Evolutionary conservation across 768 basidiomycete species (phyloP).

Genomic region (Paxillus involutus): DNA sequence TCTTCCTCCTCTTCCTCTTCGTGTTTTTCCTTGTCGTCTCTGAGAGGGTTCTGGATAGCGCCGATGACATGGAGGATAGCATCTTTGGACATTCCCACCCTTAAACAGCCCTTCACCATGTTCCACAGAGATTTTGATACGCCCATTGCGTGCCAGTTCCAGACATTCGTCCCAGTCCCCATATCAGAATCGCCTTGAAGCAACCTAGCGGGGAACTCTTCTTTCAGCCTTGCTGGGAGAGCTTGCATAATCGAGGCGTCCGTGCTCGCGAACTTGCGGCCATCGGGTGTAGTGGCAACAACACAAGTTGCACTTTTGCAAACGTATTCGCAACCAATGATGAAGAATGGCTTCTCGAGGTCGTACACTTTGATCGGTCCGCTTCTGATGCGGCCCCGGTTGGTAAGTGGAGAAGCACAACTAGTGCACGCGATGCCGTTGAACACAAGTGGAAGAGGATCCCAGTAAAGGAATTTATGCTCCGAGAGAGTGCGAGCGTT

Average conservation of each 20-base stretch:
- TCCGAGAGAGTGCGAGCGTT: constrained; percentile 69
- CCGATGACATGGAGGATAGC: constrained; percentile 58
- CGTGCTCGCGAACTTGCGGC: constrained; percentile 68
- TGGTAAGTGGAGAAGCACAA: constrained; percentile 58
- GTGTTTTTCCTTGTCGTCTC: constrained; percentile 35
- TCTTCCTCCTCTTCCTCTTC: constrained; percentile 36
- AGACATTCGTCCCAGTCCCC: constrained; percentile 58
- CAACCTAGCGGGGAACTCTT: constrained; percentile 72
- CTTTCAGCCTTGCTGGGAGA: constrained; percentile 63
- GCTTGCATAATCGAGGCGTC: constrained; percentile 71
- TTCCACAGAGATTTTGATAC: constrained; percentile 75
- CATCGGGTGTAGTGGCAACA: constrained; percentile 44
- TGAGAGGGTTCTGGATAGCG: constrained; percentile 48
- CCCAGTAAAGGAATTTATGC: constrained; percentile 85
- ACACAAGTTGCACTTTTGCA: constrained; percentile 56
- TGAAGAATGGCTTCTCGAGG: constrained; percentile 75
- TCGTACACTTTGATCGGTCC: constrained; percentile 82
- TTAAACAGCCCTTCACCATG: constrained; percentile 60
- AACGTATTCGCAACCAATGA: constrained; percentile 81
- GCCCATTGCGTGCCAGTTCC: constrained; percentile 79
- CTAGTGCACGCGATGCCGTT: constrained; percentile 76
- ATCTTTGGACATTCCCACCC: constrained; percentile 59
- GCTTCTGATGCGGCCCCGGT: constrained; percentile 69
- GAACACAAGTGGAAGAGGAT: constrained; percentile 79
- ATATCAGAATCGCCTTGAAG: constrained; percentile 57